A percentile compares a stretch with the other conserved stretches of the same genome.
phyloP scores from a whole-genome alignment of 768 basidiomycete genomes.

The Trametes sanguinea region DNA sequence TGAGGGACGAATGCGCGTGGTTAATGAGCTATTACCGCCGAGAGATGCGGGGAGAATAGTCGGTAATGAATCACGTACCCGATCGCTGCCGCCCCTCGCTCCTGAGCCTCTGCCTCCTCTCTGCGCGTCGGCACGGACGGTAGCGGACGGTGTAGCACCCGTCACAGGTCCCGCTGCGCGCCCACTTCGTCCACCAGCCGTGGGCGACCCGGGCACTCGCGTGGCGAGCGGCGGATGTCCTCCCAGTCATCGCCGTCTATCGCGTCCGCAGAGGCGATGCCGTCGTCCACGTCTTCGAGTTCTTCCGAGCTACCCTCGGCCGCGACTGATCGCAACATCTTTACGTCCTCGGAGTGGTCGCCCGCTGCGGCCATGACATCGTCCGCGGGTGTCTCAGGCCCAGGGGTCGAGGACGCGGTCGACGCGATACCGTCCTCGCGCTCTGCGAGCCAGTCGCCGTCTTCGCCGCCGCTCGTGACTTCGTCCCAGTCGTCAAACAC shows the following conservation, averaged over 20 bases:
- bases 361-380: slow-evolving; percentile 20
- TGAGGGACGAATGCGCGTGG: not conserved
- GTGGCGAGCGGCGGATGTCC: slow-evolving; percentile 28
- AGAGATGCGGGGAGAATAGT: slow-evolving; percentile 10
- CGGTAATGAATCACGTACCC: slow-evolving; percentile 19
- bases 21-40: slow-evolving; percentile 16
- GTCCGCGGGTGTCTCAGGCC: slow-evolving; percentile 33
- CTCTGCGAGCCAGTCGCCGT: slow-evolving; percentile 36
- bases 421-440: slow-evolving; percentile 19
- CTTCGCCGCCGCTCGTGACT: slow-evolving; percentile 48
- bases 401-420: slow-evolving; percentile 36
- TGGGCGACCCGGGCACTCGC: slow-evolving; percentile 39
- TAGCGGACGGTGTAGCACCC: not conserved
- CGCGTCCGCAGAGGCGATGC: not conserved
- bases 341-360: slow-evolving; percentile 31
- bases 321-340: not conserved
- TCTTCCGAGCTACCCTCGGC: slow-evolving; percentile 20
- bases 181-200: slow-evolving; percentile 58
- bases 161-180: slow-evolving; percentile 30
- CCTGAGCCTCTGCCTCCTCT: not conserved
- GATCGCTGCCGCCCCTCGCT: slow-evolving; percentile 10
- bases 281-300: slow-evolving; percentile 14
- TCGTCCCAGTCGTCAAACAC: slow-evolving; percentile 47
- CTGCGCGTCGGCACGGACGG: not conserved
- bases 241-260: slow-evolving; percentile 2